Base-by-base conservation (phyloP, 2,329 filamentous ascomycete genomes). In the Sclerotinia borealis region DNA sequence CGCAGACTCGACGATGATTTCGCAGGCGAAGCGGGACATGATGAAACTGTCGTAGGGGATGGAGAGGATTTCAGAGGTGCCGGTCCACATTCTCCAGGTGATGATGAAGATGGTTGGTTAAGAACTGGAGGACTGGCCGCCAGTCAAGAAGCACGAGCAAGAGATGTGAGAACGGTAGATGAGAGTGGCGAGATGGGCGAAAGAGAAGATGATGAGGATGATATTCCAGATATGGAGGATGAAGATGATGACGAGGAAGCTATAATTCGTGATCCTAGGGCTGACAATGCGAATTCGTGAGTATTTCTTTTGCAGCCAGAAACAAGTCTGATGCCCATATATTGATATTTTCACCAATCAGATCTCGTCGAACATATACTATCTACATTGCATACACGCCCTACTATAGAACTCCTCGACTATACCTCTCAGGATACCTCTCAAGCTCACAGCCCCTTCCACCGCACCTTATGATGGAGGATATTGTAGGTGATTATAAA, bases 191-290 rank as follows among this genome's bases (percentile, higher is more conserved):
- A 95, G 72, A 81, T 96, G 50, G 92, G 89, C 17, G 91, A 93
- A 64, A 81, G 84, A 63, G 87, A 87, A 58, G 83, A 85, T 37
- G 88, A 88, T 59, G 86, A 91, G 50, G 85, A 88, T 50, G 93
- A 97, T 72, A 97, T 98, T 66, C 93, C 93, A 0, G 93, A 98
- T 74, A 98, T 98, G 92, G 95, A 98, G 74, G 95, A 98, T 67
- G 93, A 98, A 63, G 93, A 92, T 66, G 90, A 98, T 68, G 88
- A 90, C 65, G 93, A 96, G 66, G 93, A 98, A 77, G 95, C 95
- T 50, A 98, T 99, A 74, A 98, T 98, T 72, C 84, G 90, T 15
- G 92, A 96, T 70, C 81, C 85, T 7, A 73, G 71, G 60, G 69
- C 64, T 39, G 70, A 72, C 55, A 70, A 68, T 37, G 68, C 68